Conservation (phyloP, 1,284 basidiomycete species). For the Tetrapyrgos nigripes region DNA sequence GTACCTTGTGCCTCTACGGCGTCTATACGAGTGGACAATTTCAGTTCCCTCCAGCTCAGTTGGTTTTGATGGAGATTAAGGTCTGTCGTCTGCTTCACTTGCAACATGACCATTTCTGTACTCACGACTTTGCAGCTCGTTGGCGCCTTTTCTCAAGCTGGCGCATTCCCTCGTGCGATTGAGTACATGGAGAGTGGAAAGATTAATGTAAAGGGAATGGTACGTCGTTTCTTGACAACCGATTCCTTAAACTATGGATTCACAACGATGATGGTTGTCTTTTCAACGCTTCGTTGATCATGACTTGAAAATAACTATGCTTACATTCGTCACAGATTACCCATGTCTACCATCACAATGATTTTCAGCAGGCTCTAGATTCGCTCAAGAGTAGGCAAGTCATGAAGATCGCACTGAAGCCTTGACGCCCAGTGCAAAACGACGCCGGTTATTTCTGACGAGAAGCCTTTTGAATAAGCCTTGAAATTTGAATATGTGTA, state of each 20-base stretch:
- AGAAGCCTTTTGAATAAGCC: too few relatives aligned
- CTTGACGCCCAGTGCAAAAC: too few relatives aligned
- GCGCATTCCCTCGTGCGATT: conserved; percentile 88
- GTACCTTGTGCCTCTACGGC: conserved; percentile 76
- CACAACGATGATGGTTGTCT: background rate
- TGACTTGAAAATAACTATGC: background rate
- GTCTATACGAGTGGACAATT: conserved; percentile 79
- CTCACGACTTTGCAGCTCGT: conserved; percentile 62
- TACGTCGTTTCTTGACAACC: conserved; percentile 33
- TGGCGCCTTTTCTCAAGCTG: conserved; percentile 85
- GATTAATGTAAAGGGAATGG: conserved; percentile 85
- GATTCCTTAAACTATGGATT: background rate
- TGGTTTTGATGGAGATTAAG: conserved; percentile 86
- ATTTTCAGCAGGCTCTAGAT: conserved; percentile 84
- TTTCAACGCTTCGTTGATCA: background rate
- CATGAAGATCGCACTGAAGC: conserved; percentile 71
- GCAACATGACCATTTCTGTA: background rate
- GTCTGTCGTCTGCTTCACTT: conserved; percentile 42
- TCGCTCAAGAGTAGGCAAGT: conserved; percentile 81
- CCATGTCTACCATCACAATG: too few relatives aligned
- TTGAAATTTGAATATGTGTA: too few relatives aligned
- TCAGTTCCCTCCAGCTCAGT: conserved; percentile 67
- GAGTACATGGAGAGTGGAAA: conserved; percentile 88
- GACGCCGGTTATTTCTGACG: too few relatives aligned
- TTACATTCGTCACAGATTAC: background rate